Evolutionary conservation across 2,329 filamentous ascomycete genomes (phyloP), one percentile per base, ranked within the genome.

Genomic region (Tolypocladium nubicola): DNA sequence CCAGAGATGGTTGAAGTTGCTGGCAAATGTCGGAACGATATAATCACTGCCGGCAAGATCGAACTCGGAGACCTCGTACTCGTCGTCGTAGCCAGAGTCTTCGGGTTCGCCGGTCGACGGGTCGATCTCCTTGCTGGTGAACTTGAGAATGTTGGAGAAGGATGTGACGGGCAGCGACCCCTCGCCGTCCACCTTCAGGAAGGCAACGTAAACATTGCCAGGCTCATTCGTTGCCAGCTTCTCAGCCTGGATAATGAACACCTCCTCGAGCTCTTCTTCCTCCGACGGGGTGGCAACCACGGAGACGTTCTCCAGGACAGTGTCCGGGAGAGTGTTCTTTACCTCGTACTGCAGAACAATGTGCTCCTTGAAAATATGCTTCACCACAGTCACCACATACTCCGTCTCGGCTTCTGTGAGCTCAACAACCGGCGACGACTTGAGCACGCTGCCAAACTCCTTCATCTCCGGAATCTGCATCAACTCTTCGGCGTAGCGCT

Each of bases 361-460:
- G 69, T 97, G 90, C 71, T 96, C 90, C 76, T 96, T 96, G 85
- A 97, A 99, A 67, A 99, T 85, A 71, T 99, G 94, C 79, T 99
- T 99, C 73, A 97, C 83, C 26, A 94, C 86, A 40, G 83, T 86
- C 60, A 99, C 94, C 54, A 97, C 91, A 66, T 99, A 99, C 73
- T 99, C 94, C 23, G 93, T 97, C 75, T 97, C 94, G 56, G 90
- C 90, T 73, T 99, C 94, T 21, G 94, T 97, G 61, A 99, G 85
- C 73, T 97, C 93, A 63, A 96, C 84, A 54, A 88, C 76, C 33
- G 84, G 75, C 59, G 90, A 96, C 49, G 92, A 97, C 77, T 97
- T 97, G 78, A 99, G 88, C 14, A 97, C 84, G 62, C 81, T 82
- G 65, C 94, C 94, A 71, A 96, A 96, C 62, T 88, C 85, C 69